phyloP scores from a whole-genome alignment of 345 rosid species.

The Pistacia vera region DNA sequence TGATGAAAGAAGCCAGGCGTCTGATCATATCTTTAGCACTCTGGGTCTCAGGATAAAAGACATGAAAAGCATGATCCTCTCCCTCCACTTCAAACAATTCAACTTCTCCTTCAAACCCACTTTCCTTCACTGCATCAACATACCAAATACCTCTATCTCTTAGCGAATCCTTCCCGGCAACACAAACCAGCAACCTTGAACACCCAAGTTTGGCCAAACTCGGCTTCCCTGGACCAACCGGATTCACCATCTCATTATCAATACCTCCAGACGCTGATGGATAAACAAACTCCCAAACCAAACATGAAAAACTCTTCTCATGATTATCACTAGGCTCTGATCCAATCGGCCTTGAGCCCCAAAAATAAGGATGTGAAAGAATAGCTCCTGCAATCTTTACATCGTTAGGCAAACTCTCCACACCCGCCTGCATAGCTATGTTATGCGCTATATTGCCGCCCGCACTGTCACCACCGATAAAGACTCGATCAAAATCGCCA shows the following conservation, averaged over 20 bases:
- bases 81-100: constrained; percentile 36
- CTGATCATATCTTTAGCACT: constrained; percentile 25
- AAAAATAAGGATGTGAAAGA: constrained; percentile 35
- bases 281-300: constrained; percentile 15
- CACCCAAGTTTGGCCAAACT: constrained; percentile 32
- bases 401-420: constrained; percentile 14
- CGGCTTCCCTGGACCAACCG: constrained; percentile 26
- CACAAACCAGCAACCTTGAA: constrained; percentile 25
- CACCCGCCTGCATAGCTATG: constrained; percentile 21
- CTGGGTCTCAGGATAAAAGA: constrained; percentile 11
- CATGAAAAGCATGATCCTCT: constrained; percentile 40
- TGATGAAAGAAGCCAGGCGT: constrained; percentile 26
- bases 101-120: constrained; percentile 40
- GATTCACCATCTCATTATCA: constrained; percentile 30
- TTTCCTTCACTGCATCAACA: constrained; percentile 21
- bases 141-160: constrained; percentile 32
- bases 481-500: constrained; percentile 28
- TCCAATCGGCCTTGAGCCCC: constrained; percentile 33
- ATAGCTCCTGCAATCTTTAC: constrained; percentile 28
- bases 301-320: background rate
- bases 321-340: background rate
- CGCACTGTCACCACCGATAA: constrained; percentile 33
- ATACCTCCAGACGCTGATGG: constrained; percentile 26
- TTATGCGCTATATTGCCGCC: constrained; percentile 33
- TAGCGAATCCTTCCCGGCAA: constrained; percentile 37